Conservation (phyloP, 257 asterid genomes). For the Jacaranda mimosifolia region DNA sequence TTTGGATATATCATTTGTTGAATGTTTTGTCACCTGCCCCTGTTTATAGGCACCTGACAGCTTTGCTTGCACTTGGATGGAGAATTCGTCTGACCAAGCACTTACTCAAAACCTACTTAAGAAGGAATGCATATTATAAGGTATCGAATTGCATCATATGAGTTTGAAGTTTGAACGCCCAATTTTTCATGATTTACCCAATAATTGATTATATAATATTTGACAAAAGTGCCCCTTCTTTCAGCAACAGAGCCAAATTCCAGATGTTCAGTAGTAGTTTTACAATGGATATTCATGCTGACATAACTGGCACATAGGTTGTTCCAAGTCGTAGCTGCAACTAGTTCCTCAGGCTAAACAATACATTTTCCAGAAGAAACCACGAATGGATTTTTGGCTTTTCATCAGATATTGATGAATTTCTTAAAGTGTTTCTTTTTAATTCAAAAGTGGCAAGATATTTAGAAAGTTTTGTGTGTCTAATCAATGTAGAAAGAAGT, state of each 20-base stretch:
- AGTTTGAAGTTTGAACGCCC: constrained; percentile 8
- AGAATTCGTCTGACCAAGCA: constrained; percentile 95
- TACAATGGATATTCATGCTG: constrained; percentile 13
- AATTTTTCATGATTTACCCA: not conserved
- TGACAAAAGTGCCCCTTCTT: constrained; percentile 1
- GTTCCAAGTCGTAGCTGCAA: constrained; percentile 25
- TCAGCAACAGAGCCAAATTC: constrained; percentile 19
- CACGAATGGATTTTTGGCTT: not conserved
- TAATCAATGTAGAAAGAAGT: constrained; percentile 23
- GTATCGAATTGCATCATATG: constrained; percentile 47
- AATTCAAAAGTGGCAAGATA: constrained; percentile 1
- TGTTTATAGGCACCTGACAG: constrained; percentile 78
- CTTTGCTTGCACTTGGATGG: constrained; percentile 98
- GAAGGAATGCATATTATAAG: constrained; percentile 94
- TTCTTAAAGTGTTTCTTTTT: constrained; percentile 26
- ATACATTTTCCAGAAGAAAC: not conserved
- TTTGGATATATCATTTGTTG: constrained; percentile 18
- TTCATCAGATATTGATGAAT: not conserved
- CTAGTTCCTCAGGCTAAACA: constrained; percentile 16
- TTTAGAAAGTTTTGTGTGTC: constrained; percentile 14
- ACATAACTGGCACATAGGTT: constrained; percentile 14
- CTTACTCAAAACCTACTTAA: constrained; percentile 78
- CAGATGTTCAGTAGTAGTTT: constrained; percentile 11
- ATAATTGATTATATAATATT: constrained; percentile 30
- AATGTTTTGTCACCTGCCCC: constrained; percentile 10